Conservation (phyloP, 495 filamentous ascomycete genomes). For the Gamarada debralockiae region DNA sequence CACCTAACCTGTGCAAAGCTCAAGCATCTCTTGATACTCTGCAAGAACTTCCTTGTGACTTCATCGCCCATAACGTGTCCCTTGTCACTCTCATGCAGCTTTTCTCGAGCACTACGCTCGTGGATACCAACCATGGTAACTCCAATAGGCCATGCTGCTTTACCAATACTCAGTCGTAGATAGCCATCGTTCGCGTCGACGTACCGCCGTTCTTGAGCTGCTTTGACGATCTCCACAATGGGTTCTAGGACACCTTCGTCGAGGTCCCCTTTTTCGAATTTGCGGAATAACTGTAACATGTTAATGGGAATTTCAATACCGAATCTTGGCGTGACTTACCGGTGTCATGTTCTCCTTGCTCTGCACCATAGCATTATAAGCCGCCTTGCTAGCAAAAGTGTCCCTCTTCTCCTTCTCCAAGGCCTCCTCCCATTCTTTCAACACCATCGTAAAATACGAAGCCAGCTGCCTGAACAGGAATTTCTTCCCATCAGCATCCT, state of each 20-base stretch:
- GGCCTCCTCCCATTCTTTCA: slow-evolving; percentile 81
- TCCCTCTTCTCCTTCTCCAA: slow-evolving; percentile 65
- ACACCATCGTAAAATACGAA: slow-evolving; percentile 89
- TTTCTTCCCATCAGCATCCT: slow-evolving; percentile 49
- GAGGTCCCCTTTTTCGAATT: slow-evolving; percentile 76
- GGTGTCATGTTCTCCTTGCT: slow-evolving; percentile 83
- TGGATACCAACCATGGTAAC: slow-evolving; percentile 99
- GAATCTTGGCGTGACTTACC: slow-evolving; percentile 19
- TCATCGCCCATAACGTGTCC: slow-evolving; percentile 98
- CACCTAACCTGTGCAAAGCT: slow-evolving; percentile 96
- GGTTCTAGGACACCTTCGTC: slow-evolving; percentile 76
- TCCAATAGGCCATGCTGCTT: slow-evolving; percentile 98
- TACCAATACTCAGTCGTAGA: slow-evolving; percentile 87
- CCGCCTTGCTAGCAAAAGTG: slow-evolving; percentile 72
- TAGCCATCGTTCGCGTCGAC: slow-evolving; percentile 98
- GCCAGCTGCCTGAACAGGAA: slow-evolving; percentile 84
- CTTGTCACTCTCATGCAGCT: slow-evolving; percentile 85
- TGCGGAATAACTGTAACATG: slow-evolving; percentile 63
- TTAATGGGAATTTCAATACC: slow-evolving; percentile 6
- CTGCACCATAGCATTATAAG: slow-evolving; percentile 73
- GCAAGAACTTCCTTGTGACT: slow-evolving; percentile 87
- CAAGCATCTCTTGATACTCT: slow-evolving; percentile 96
- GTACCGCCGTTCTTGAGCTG: slow-evolving; percentile 84
- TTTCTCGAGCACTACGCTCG: slow-evolving; percentile 91
- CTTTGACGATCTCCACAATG: slow-evolving; percentile 88